Evolutionary conservation across 495 filamentous ascomycete species (phyloP), one percentile per base, ranked within the genome.

Genomic region (Xylona heveae): DNA sequence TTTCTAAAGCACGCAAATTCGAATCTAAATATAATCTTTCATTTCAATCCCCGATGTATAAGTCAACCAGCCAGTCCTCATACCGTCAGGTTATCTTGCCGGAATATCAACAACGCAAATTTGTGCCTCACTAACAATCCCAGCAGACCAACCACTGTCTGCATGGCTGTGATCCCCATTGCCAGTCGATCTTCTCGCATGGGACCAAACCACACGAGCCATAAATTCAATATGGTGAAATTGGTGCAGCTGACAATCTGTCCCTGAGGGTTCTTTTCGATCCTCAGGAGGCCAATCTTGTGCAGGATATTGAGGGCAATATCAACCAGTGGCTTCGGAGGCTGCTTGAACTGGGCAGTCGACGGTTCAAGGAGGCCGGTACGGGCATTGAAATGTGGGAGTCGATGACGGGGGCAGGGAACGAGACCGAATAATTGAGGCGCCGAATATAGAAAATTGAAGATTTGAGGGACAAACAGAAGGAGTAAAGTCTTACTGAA

Each of bases 401-500:
- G 58, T 13, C 88, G 68, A 52, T 99, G 88, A 16, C 88, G 69
- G 15, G 90, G 88, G 44, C 88, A 99, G 2, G 81, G 81, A 21
- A 99, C 68, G 9, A 95, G 35, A 14, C 72, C 70, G 50, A 93
- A 88, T 1, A 99, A 59, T 50, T 99, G 88, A 5, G 88, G 88
- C 4, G 63, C 61, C 14, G 83, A 93, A 52, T 94, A 99, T 34
- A 90, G 28, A 47, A 93, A 95, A 51, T 99, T 99, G 63, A 90
- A 79, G 37, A 84, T 79, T 54, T 99, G 88, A 12, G 88, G 88
- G 9, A 95, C 63, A 41, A 99, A 75, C 1, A 95, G 59, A 31
- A 95, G 62, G 23, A 93, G 64, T 25, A 99, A 59, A 13, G 88
- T 99, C 57, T 99, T 99, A 59, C 77, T 84, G 53, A 99, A 99